Percentiles rank a stretch among this genome's conserved stretches.
Conservation (phyloP, 768 basidiomycete genomes). For the Tricholoma sp. region DNA sequence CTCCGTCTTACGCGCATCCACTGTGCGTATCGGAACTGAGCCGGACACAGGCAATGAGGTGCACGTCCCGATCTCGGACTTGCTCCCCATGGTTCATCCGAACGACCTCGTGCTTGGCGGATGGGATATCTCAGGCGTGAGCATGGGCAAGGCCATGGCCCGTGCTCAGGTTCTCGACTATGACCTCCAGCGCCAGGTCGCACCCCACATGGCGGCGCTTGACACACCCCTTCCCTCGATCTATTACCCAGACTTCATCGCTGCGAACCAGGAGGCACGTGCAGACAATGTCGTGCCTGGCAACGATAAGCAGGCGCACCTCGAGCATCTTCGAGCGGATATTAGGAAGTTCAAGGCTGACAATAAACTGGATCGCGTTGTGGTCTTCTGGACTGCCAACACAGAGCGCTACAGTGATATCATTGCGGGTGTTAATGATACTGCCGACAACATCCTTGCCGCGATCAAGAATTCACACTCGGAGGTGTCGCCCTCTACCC, state of each 20-base stretch:
- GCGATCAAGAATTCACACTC: conserved; percentile 82
- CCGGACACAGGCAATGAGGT: conserved; percentile 80
- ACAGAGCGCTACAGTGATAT: conserved; percentile 97
- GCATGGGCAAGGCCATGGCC: conserved; percentile 89
- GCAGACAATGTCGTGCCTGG: conserved; percentile 93
- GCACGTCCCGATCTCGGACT: conserved; percentile 85
- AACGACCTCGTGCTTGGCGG: conserved; percentile 97
- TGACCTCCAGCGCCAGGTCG: conserved; percentile 94
- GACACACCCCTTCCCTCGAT: conserved; percentile 87
- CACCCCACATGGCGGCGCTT: conserved; percentile 74
- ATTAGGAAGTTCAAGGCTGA: conserved; percentile 88
- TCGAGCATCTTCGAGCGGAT: conserved; percentile 86
- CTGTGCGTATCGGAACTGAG: conserved; percentile 86
- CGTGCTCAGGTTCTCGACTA: conserved; percentile 93
- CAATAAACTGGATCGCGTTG: conserved; percentile 77
- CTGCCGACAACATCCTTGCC: conserved; percentile 77
- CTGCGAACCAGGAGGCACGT: conserved; percentile 94
- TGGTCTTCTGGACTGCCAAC: conserved; percentile 99
- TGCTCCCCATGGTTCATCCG: conserved; percentile 96
- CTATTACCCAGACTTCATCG: conserved; percentile 97
- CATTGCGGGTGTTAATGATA: conserved; percentile 93
- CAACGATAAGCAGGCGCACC: conserved; percentile 80
- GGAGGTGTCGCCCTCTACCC: conserved; percentile 91
- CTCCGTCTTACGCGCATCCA: conserved; percentile 94
- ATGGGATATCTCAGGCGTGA: conserved; percentile 89